Evolutionary conservation across 2,329 filamentous ascomycete genomes (phyloP), one percentile per base, ranked within the genome.

Genomic region (Aschersonia sp.): DNA sequence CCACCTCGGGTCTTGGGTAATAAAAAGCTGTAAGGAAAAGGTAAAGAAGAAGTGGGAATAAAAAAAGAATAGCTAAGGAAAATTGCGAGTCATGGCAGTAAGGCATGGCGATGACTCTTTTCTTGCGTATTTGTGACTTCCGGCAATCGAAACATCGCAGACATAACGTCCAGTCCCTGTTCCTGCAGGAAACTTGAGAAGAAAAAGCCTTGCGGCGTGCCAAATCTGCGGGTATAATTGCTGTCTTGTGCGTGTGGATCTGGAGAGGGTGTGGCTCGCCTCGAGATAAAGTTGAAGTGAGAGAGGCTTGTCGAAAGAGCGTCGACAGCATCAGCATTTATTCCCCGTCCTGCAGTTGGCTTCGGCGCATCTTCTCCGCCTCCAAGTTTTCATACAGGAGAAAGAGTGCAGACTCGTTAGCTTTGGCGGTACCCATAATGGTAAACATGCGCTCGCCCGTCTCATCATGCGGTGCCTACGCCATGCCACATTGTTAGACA

Each of bases 401-500:
- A 67, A 95, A 95, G 31, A 98, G 75, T 5, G 92, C 92, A 57
- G 88, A 90, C 69, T 98, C 92, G 59, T 98, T 98, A 54, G 88
- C 87, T 68, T 83, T 84, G 51, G 87, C 83, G 51, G 86, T 94
- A 56, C 92, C 92, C 77, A 94, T 95, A 64, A 98, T 98, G 61
- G 92, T 98, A 72, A 98, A 98, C 92, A 98, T 98, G 59, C 92
- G 83, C 76, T 98, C 92, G 55, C 92, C 92, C 51, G 87, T 94
- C 56, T 97, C 92, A 58, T 98, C 92, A 61, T 98, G 92, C 48
- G 92, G 87, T 44, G 89, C 83, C 76, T 81, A 47, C 5, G 2
- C 2, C 8, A 12, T 12, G 31, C 29, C 6, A 6, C 8, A 29
- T 14, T 37, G 29, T 14, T 5, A 14, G 30, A 14, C 30, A 22